phyloP scores from a whole-genome alignment of 78 protist genomes.

The Planoprotostelium fungivorum region DNA sequence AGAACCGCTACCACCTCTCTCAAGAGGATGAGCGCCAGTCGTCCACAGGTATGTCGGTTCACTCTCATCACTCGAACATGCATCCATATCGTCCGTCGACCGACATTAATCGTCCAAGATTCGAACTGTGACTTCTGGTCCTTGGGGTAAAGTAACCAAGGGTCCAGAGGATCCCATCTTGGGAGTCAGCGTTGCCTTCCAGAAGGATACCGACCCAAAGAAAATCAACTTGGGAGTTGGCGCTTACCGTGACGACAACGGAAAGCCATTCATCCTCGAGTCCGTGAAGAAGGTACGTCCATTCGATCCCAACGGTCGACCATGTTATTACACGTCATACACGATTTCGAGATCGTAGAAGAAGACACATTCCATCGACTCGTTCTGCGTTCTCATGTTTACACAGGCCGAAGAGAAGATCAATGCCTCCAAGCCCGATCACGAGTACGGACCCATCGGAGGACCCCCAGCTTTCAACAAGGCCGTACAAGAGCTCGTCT shows the following conservation, averaged over 20 bases:
- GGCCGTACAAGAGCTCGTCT: conserved; percentile 10
- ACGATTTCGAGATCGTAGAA: neutral
- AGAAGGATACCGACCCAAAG: conserved; percentile 49
- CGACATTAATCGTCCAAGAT: no score
- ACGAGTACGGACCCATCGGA: conserved; percentile 84
- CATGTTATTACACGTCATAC: neutral
- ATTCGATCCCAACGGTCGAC: neutral
- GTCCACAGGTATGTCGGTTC: no score
- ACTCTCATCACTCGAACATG: no score
- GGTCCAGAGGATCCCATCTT: conserved; percentile 81
- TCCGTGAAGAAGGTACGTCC: conserved; percentile 47
- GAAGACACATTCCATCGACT: neutral
- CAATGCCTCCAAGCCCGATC: conserved; percentile 39
- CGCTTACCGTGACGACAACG: conserved; percentile 74
- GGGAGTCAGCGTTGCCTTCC: conserved; percentile 66
- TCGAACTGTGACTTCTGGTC: no score
- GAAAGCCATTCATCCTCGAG: conserved; percentile 67
- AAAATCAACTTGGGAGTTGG: conserved; percentile 85
- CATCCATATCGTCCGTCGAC: no score
- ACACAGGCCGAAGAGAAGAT: conserved; percentile 60
- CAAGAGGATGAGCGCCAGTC: no score
- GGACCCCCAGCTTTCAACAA: conserved; percentile 65
- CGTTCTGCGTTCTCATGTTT: neutral
- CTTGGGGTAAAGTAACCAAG: conserved; percentile 45
- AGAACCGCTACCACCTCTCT: no score